Percentiles rank a stretch among this genome's conserved stretches.
Conservation (phyloP, 805 yeast genomes). For the Wickerhamiella domercqiae region DNA sequence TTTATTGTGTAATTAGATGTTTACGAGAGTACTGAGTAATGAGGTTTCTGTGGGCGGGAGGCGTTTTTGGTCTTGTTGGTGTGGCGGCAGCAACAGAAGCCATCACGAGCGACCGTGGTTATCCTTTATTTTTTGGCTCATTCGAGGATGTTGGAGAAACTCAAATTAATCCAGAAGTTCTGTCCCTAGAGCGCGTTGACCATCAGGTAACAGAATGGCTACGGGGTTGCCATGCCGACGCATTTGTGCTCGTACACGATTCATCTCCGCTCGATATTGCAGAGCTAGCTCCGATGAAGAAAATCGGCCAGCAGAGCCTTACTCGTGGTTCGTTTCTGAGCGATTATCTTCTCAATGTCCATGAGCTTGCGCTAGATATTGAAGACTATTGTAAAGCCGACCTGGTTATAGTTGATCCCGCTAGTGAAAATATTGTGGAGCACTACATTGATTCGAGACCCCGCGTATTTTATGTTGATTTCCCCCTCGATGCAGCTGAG, state of each 20-base stretch:
- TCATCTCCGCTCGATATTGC: constrained; percentile 11
- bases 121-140: constrained; percentile 17
- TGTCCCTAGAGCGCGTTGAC: constrained; percentile 11
- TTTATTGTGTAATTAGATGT: no score
- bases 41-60: no score
- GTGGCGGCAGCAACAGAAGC: neutral
- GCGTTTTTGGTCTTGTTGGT: no score
- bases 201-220: constrained; percentile 16
- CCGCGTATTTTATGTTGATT: constrained; percentile 16
- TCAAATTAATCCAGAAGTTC: constrained; percentile 3
- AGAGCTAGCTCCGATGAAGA: constrained; percentile 10
- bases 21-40: no score
- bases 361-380: constrained; percentile 17
- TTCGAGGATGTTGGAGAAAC: constrained; percentile 16
- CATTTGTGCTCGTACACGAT: constrained; percentile 15
- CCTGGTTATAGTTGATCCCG: constrained; percentile 5
- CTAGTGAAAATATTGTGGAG: constrained; percentile 3
- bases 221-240: constrained; percentile 17
- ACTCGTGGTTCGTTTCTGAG: constrained; percentile 16
- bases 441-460: constrained; percentile 10
- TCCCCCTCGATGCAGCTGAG: constrained; percentile 7
- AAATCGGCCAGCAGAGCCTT: constrained; percentile 15
- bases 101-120: constrained; percentile 7
- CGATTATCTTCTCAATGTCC: constrained; percentile 11
- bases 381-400: constrained; percentile 17